phyloP scores from a whole-genome alignment of 1,284 basidiomycete genomes.

The Ceratobasidium sp. region DNA sequence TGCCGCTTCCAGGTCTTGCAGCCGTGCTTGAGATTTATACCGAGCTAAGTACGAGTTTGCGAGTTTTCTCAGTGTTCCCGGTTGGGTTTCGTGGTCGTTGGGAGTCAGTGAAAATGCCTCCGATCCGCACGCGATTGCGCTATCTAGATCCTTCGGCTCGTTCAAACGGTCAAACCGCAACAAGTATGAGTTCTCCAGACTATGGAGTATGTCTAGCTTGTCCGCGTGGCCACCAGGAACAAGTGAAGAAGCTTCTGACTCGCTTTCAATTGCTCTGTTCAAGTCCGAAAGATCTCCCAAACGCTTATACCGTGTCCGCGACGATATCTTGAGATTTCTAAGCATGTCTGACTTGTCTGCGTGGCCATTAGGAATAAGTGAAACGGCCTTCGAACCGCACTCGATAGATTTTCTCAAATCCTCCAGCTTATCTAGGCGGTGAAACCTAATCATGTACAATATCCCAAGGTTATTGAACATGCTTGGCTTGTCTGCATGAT shows the following conservation, averaged over 20 bases:
- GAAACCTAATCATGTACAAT: not conserved
- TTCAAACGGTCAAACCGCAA: not conserved
- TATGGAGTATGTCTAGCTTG: not conserved
- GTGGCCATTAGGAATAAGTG: not conserved
- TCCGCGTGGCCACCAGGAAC: not conserved
- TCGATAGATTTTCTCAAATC: not conserved
- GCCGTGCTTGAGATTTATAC: not conserved
- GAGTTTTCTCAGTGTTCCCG: not conserved
- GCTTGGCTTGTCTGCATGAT: not conserved
- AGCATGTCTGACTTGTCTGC: not conserved
- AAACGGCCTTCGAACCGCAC: not conserved
- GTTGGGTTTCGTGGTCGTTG: not conserved
- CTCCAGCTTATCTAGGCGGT: not conserved
- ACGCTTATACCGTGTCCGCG: not conserved
- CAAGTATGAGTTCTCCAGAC: not conserved
- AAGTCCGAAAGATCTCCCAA: not conserved
- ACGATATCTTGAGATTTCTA: not conserved
- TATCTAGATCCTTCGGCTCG: not conserved
- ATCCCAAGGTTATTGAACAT: not conserved
- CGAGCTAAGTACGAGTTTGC: not conserved
- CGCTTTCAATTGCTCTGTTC: not conserved
- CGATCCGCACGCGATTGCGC: not conserved
- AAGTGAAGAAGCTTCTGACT: not conserved
- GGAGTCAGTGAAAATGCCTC: not conserved
- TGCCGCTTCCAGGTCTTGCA: not conserved